Percentiles rank a stretch among this genome's conserved stretches.
These are phyloP conservation scores for Penicillium hesseltinei DNA, from an alignment of 2,329 filamentous ascomycete genomes.

Conservation along the genomic window DNA sequence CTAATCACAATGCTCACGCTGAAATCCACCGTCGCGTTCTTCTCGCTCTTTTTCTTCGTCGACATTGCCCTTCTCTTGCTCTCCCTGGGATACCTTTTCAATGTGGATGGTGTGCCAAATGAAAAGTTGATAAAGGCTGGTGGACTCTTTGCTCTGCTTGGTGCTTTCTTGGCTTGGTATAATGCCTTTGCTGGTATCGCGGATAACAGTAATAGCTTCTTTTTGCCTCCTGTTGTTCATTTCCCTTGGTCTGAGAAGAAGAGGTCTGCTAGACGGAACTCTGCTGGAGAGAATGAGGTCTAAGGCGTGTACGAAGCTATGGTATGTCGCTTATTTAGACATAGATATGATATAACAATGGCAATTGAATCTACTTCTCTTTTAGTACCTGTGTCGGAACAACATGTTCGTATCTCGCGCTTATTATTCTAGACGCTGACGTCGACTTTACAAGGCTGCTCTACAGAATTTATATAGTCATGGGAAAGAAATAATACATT, in stretches of 20 bases:
- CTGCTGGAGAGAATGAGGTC: not conserved
- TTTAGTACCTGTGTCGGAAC: no score
- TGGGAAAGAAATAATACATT: not conserved
- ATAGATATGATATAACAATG: not conserved
- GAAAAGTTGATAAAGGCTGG: constrained; percentile 41
- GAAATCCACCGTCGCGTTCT: constrained; percentile 72
- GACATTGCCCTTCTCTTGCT: constrained; percentile 71
- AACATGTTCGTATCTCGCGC: no score
- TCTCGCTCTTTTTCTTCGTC: constrained; percentile 69
- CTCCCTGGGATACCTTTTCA: constrained; percentile 59
- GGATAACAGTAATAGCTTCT: constrained; percentile 48
- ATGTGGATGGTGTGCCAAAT: constrained; percentile 12
- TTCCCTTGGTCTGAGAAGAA: constrained; percentile 27
- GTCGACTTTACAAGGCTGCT: not conserved
- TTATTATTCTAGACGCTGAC: not conserved
- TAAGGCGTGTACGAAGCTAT: not conserved
- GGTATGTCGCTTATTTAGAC: not conserved
- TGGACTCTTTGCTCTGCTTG: constrained; percentile 53
- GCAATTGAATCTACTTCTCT: not conserved
- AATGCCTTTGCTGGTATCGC: constrained; percentile 56
- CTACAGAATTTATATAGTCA: not conserved
- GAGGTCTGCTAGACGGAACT: not conserved
- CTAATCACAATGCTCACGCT: constrained; percentile 69
- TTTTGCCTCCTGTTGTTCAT: constrained; percentile 24
- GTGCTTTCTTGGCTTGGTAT: constrained; percentile 56